Evolutionary conservation across 495 filamentous ascomycete genomes (phyloP), one percentile per base, ranked within the genome.

Genomic region (Penicillium paradoxum): DNA sequence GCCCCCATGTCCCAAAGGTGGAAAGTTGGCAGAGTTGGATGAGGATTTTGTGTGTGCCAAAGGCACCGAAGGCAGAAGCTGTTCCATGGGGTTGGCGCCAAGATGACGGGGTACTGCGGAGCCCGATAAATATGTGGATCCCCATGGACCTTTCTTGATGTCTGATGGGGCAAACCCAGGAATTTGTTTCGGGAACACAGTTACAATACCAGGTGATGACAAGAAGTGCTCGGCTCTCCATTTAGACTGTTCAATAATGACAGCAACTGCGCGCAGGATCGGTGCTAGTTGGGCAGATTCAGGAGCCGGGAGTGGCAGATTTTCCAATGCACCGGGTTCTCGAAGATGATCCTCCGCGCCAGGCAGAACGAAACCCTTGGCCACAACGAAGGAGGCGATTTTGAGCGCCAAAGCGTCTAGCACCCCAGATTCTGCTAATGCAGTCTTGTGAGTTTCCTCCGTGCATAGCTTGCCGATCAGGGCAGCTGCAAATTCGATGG

Each of bases 401-500:
- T 84, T 85, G 11, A 84, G 77, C 10, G 89, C 89, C 27, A 98
- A 76, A 13, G 85, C 82, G 65, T 96, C 89, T 45, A 97, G 73
- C 9, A 95, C 78, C 17, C 89, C 86, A 13, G 73, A 75, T 34
- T 82, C 81, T n/a, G 86, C 81, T 48, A 97, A 64, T 14, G 77
- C 61, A 30, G 79, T 79, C 64, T 87, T 88, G 49, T 95, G 86
- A 1, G 68, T 66, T 56, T 89, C 84, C 48, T 84, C 81, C 11
- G 67, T 78, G 63, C 86, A 91, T 38, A 89, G 69, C 60, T 82
- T 83, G 13, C 78, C 75, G 53, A 97, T 84, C 49, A 97, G 73
- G 25, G 79, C 74, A 25, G 85, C 80, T 3, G 83, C 79, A 30
- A 87, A 72, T 36, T 80, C 79, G 56, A 89, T 85, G 54, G 91